Evolutionary conservation across 495 filamentous ascomycete species (phyloP).

Genomic region (Monascus purpureus): DNA sequence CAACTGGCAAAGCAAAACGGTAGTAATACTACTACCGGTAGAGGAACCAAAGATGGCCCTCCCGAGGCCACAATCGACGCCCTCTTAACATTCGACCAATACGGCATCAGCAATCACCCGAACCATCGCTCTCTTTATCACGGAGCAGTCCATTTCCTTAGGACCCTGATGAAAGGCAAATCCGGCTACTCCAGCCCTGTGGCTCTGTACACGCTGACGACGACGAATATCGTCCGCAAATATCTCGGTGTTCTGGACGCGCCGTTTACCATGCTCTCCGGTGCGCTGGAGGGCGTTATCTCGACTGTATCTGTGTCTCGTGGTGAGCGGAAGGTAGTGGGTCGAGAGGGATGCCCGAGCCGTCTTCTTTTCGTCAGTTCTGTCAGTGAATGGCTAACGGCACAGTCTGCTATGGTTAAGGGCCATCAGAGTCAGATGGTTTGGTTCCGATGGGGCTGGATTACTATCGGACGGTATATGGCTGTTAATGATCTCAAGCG

Average conservation of each 20-base stretch:
- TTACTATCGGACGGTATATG: constrained; percentile 85
- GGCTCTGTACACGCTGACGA: constrained; percentile 68
- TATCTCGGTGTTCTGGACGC: constrained; percentile 67
- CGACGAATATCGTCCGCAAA: constrained; percentile 57
- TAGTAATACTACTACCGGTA: constrained; percentile 5
- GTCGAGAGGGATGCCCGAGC: constrained; percentile 26
- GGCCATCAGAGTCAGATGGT: constrained; percentile 93
- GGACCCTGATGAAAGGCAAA: constrained; percentile 44
- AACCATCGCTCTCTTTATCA: constrained; percentile 84
- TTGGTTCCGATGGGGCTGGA: constrained; percentile 98
- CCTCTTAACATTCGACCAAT: constrained; percentile 74
- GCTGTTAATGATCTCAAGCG: constrained; percentile 75
- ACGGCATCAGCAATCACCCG: constrained; percentile 71
- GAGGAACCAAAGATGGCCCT: constrained; percentile 7
- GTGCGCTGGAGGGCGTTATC: constrained; percentile 24
- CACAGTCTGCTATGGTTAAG: constrained; percentile 71
- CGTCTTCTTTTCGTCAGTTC: constrained; percentile 58
- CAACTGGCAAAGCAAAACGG: constrained; percentile 19
- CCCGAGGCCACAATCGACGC: constrained; percentile 58
- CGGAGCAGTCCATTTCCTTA: constrained; percentile 61
- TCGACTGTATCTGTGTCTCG: constrained; percentile 19
- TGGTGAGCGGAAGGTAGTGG: constrained; percentile 4
- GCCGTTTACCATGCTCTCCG: constrained; percentile 42
- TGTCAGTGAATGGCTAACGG: constrained; percentile 43
- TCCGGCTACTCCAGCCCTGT: constrained; percentile 58